A percentile compares a stretch with the other conserved stretches of the same genome.
These are phyloP conservation scores for Amanita muscaria DNA, from an alignment of 768 basidiomycete genomes.

Conservation along the genomic window DNA sequence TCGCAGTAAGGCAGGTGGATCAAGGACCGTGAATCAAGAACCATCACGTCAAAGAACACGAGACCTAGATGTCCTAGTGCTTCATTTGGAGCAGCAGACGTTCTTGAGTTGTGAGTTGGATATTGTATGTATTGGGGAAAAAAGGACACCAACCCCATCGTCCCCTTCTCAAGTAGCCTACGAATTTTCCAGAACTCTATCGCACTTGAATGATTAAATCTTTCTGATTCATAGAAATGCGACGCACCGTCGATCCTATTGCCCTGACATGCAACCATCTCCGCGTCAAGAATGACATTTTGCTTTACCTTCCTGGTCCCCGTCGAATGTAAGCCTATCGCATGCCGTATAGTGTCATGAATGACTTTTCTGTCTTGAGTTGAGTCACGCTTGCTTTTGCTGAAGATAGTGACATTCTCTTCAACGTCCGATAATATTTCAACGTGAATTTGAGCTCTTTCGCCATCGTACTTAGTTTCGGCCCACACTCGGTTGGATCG, in stretches of 20 bases:
- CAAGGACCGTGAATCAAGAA: slow-evolving; percentile 54
- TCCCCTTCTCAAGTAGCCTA: slow-evolving; percentile 36
- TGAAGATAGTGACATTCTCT: slow-evolving; percentile 65
- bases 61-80: slow-evolving; percentile 56
- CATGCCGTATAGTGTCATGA: slow-evolving; percentile 48
- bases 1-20: slow-evolving; percentile 45
- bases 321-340: slow-evolving; percentile 36
- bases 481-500: slow-evolving; percentile 53
- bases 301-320: slow-evolving; percentile 20
- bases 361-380: slow-evolving; percentile 68
- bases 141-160: neutral
- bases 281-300: slow-evolving; percentile 64
- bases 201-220: neutral
- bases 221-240: neutral
- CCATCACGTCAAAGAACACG: slow-evolving; percentile 81
- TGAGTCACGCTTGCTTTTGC: slow-evolving; percentile 81
- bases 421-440: slow-evolving; percentile 30
- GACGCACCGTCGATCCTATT: slow-evolving; percentile 63
- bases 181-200: slow-evolving; percentile 74
- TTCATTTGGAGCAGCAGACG: slow-evolving; percentile 22
- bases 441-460: slow-evolving; percentile 89
- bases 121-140: neutral
- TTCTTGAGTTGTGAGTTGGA: slow-evolving; percentile 10
- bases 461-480: slow-evolving; percentile 93
- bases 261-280: slow-evolving; percentile 82